Evolutionary conservation across 768 basidiomycete genomes (phyloP).

Genomic region (Pleurotus eryngii): DNA sequence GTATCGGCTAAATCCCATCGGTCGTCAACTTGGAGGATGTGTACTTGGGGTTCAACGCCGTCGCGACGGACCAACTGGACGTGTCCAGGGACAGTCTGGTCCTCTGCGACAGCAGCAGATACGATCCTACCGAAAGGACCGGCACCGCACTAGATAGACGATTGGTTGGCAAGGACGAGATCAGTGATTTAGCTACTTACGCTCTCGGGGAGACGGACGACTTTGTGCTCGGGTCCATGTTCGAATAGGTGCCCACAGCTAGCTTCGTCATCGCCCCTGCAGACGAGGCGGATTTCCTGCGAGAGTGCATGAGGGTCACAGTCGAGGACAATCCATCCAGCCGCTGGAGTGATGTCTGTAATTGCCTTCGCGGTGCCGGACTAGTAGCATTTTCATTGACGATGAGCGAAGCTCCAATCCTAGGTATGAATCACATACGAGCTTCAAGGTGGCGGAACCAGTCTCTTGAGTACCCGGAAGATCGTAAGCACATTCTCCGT

Average conservation of each 20-base stretch:
- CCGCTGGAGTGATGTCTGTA: slow-evolving; percentile 4
- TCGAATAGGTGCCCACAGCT: slow-evolving; percentile 38
- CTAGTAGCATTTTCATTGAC: background rate
- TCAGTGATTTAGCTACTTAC: slow-evolving; percentile 24
- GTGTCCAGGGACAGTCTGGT: slow-evolving; percentile 30
- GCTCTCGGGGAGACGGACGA: slow-evolving; percentile 50
- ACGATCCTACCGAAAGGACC: slow-evolving; percentile 26
- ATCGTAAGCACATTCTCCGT: slow-evolving; percentile 21
- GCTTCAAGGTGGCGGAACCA: background rate
- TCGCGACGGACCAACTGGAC: slow-evolving; percentile 24
- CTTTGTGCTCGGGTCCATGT: slow-evolving; percentile 41
- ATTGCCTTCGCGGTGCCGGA: background rate
- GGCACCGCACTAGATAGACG: slow-evolving; percentile 1
- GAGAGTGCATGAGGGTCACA: slow-evolving; percentile 3
- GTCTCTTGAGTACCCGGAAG: background rate
- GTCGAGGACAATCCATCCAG: background rate
- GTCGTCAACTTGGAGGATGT: slow-evolving; percentile 30
- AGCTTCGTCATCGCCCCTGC: slow-evolving; percentile 10
- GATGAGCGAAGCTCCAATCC: background rate
- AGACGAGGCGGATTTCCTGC: slow-evolving; percentile 1
- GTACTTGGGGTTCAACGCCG: slow-evolving; percentile 21
- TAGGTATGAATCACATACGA: background rate
- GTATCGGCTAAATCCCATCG: slow-evolving; percentile 27
- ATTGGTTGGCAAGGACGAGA: background rate
- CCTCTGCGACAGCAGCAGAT: slow-evolving; percentile 27